These are phyloP conservation scores for Dryadomyces quercus-mongolicae DNA, from an alignment of 2,329 filamentous ascomycete species.

Conservation along the genomic window DNA sequence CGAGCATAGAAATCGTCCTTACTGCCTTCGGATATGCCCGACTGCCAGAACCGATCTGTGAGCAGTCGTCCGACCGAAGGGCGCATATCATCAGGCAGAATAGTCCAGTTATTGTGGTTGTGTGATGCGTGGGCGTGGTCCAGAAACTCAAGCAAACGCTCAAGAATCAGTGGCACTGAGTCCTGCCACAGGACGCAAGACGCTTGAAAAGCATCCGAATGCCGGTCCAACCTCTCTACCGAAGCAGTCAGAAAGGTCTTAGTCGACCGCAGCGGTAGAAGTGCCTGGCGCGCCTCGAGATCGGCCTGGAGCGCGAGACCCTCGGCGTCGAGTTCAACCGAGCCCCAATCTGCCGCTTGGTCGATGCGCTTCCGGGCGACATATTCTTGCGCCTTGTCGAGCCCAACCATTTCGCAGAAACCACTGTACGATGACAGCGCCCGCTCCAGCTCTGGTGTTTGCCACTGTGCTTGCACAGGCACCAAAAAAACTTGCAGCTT, in stretches of 20 bases:
- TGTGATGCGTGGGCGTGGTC: slow-evolving; percentile 87
- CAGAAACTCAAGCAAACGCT: slow-evolving; percentile 72
- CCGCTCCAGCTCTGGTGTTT: slow-evolving; percentile 52
- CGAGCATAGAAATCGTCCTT: slow-evolving; percentile 94
- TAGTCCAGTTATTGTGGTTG: slow-evolving; percentile 72
- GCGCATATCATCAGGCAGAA: slow-evolving; percentile 63
- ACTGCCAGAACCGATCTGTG: slow-evolving; percentile 96
- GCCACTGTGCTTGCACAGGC: slow-evolving; percentile 76
- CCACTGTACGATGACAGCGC: slow-evolving; percentile 62
- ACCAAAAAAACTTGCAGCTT: slow-evolving; percentile 67
- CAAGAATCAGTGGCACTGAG: slow-evolving; percentile 70
- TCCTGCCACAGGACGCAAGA: slow-evolving; percentile 78
- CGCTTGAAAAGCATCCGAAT: slow-evolving; percentile 58
- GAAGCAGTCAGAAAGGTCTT: slow-evolving; percentile 90
- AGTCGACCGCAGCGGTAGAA: slow-evolving; percentile 70
- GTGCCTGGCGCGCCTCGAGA: slow-evolving; percentile 63
- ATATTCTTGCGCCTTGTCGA: slow-evolving; percentile 73
- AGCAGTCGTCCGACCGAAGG: slow-evolving; percentile 69
- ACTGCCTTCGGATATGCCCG: slow-evolving; percentile 88
- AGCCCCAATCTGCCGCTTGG: slow-evolving; percentile 71
- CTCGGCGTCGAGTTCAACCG: slow-evolving; percentile 62
- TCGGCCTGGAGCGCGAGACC: slow-evolving; percentile 68
- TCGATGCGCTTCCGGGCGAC: slow-evolving; percentile 57
- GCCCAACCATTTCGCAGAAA: slow-evolving; percentile 69
- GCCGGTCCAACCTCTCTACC: slow-evolving; percentile 74